Evolutionary conservation across 2,329 filamentous ascomycete species (phyloP), one percentile per base, ranked within the genome.

Genomic region (Fusarium sp.): DNA sequence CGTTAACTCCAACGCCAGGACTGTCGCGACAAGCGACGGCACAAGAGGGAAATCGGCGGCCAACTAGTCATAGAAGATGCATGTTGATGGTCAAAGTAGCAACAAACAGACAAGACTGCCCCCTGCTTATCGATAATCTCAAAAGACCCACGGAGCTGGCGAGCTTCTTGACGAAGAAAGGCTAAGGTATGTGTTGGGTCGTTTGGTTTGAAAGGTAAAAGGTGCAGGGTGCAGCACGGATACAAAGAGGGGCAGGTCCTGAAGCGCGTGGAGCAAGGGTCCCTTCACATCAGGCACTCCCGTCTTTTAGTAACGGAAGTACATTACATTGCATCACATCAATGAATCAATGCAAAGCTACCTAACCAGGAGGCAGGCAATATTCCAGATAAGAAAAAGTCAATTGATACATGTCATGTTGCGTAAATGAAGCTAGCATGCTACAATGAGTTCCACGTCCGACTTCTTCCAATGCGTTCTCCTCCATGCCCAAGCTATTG

Each of bases 31-130:
- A 41, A 42, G 76, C 47, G 65, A 67, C 74, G 60, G 76, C 75
- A 64, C 75, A 70, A 76, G 72, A 70, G 70, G 79, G 73, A 69
- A 72, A 57, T 59, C 69, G 70, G 66, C 71, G 72, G 66, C 55
- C 63, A 64, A 65, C 51, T 44, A 78, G 75, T 81, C 79, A 81
- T 66, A 73, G 67, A 42, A 75, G 66, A 72, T 66, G 74, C 80
- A 81, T 81, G 58, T 52, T 71, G 70, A 48, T 64, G 20, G 42
- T 45, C 59, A 60, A 63, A 65, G 28, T 66, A 66, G 62, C 35
- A 11, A 49, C n/a, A 28, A 45, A 60, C 47, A 62, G n/a, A 45
- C 54, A 44, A 65, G 57, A 66, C 44, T 52, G 24, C n/a, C 62
- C 42, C 70, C 51, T 65, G 66, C 56, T 62, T 49, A 52, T 70